phyloP scores from a whole-genome alignment of 2,329 filamentous ascomycete species.

The Claviceps fusiformis region DNA sequence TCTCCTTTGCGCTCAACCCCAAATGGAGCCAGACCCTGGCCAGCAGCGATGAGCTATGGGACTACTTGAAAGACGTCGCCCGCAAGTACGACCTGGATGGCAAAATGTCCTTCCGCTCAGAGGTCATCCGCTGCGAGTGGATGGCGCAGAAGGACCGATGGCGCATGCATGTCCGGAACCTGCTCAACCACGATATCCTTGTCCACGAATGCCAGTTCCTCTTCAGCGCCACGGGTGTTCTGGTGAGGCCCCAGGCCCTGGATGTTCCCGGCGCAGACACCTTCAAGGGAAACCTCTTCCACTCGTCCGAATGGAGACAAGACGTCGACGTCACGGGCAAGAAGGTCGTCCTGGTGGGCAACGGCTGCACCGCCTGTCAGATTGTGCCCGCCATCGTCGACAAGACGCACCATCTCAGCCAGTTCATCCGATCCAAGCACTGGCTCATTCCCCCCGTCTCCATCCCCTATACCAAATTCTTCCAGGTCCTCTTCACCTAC shows the following conservation, averaged over 20 bases:
- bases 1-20: constrained; percentile 45
- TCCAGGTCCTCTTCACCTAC: constrained; percentile 24
- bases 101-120: constrained; percentile 25
- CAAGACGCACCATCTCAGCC: constrained; percentile 22
- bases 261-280: constrained; percentile 33
- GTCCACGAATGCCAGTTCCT: constrained; percentile 27
- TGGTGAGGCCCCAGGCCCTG: constrained; percentile 20
- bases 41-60: constrained; percentile 38
- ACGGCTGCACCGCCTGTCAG: constrained; percentile 40
- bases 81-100: constrained; percentile 26
- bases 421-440: constrained; percentile 28
- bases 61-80: constrained; percentile 42
- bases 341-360: constrained; percentile 39
- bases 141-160: constrained; percentile 20
- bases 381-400: constrained; percentile 32
- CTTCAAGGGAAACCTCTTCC: constrained; percentile 33
- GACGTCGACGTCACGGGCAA: constrained; percentile 33
- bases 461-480: constrained; percentile 6
- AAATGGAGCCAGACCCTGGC: constrained; percentile 47
- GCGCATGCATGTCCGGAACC: constrained; percentile 18
- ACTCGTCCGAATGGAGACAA: constrained; percentile 42
- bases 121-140: constrained; percentile 27
- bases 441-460: constrained; percentile 26
- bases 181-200: constrained; percentile 11
- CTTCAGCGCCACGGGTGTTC: constrained; percentile 21